These are phyloP conservation scores for Vaccinium macrocarpon DNA, from an alignment of 148 eudicot species.

Conservation along the genomic window DNA sequence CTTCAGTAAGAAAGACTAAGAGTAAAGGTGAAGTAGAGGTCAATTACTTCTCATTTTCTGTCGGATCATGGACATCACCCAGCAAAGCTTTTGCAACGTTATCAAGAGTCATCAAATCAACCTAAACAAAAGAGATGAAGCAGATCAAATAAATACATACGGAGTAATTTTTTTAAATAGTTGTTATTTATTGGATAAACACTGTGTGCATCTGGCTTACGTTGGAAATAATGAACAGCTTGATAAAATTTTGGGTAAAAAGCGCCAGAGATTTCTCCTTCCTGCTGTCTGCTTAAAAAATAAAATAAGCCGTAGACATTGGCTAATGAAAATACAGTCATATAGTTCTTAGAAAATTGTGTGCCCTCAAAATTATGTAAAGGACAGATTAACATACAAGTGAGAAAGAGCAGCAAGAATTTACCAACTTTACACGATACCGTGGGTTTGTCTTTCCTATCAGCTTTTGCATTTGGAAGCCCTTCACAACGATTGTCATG, in stretches of 20 bases:
- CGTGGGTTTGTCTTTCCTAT: slow-evolving; percentile 26
- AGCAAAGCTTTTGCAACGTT: slow-evolving; percentile 75
- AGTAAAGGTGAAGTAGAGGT: slow-evolving; percentile 5
- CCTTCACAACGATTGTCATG: slow-evolving; percentile 13
- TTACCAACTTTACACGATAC: slow-evolving; percentile 56
- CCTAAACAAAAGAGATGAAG: slow-evolving; percentile 33
- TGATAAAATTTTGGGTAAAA: slow-evolving; percentile 76
- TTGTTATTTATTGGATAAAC: not conserved
- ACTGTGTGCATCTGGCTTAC: slow-evolving; percentile 36
- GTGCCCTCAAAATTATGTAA: not conserved
- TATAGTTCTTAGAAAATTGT: not conserved
- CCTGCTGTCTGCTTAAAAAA: slow-evolving; percentile 47
- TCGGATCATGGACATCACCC: slow-evolving; percentile 61
- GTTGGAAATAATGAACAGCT: slow-evolving; percentile 69
- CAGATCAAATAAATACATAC: not conserved
- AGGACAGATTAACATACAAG: not conserved
- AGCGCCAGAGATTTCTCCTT: slow-evolving; percentile 84
- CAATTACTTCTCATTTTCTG: slow-evolving; percentile 72
- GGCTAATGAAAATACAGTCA: not conserved
- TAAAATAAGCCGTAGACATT: not conserved
- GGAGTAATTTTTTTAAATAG: not conserved
- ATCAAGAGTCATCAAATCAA: slow-evolving; percentile 69
- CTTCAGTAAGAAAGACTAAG: not conserved
- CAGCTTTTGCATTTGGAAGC: slow-evolving; percentile 19
- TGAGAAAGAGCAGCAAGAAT: not conserved